Base-by-base conservation (phyloP, 1,284 basidiomycete genomes). In the Violaceomyces palustris region DNA sequence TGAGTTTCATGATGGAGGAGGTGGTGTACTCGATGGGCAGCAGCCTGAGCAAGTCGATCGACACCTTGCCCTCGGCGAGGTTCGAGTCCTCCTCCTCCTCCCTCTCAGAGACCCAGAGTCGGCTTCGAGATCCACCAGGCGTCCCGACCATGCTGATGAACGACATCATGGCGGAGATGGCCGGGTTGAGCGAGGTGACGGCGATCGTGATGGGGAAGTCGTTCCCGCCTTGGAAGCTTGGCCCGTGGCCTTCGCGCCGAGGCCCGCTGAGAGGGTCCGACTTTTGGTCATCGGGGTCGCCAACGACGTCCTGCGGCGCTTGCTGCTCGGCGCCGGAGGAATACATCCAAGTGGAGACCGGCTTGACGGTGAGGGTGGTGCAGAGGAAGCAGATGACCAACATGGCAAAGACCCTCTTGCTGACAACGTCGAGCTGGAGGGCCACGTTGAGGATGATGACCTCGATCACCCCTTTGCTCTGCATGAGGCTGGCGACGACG, bases 401-500 rank as follows among this genome's bases (percentile, higher is more conserved):
- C 60, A 62, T 62, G 15, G 53, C 50, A 32, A 61, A 63, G 18
- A 61, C 47, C 28, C 41, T 50, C 10, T 39, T 28, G n/a, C 32
- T 48, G 29, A 63, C 48, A 9, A 63, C 53, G 15, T 46, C 42
- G 19, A 54, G 35, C 35, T 61, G 45, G 6, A 53, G 41, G 7
- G 48, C 61, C 0, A 60, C 53, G 15, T 56, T 60, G 44, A 61
- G 50, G 31, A 63, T 63, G 41, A 63, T 54, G 44, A 63, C 49
- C 44, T 63, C 61, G 35, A 63, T 63, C 40, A 63, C 57, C 22
- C 57, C 53, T 35, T 63, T 63, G 42, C 49, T 57, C 43, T 60
- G 58, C 57, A 55, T 58, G 10, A 63, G 41, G 29, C 45, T 47
- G 10, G 47, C 61, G 2, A 63, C 51, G 34, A 46, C 50, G 48